Base-by-base conservation (phyloP, 140 eudicot species). In the Erigeron philadelphicus region DNA sequence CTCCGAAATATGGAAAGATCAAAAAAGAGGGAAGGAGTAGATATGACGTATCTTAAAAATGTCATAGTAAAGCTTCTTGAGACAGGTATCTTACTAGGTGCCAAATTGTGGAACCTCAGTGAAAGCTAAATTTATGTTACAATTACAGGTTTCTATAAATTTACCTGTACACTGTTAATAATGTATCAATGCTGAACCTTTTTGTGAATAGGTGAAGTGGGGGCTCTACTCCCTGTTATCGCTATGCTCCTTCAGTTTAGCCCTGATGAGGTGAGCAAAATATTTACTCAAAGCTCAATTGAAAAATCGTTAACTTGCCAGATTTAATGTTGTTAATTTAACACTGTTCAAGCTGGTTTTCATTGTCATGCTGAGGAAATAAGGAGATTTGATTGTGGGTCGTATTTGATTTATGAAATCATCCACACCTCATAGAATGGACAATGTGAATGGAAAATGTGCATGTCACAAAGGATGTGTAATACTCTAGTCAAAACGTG, bases 191-290 rank as follows among this genome's bases (percentile, higher is more conserved):
- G 45, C 25, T 6, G 73, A 60, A 67, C 70, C 46, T 25, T 81
- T 76, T 68, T 82, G 72, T 72, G 44, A 54, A 60, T 65, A 94
- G 99, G 99, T 75, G 99, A 94, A 81, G 99, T 89, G 63, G 97
- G 90, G 79, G 95, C 95, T 57, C 74, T 94, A 76, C 86, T 94
- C 43, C 99, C 99, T 21, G 99, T 94, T 59, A 75, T 94, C 50
- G 99, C 95, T n/a, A 94, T 87, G 97, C 97, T 94, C 56, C 99
- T 94, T 53, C 99, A 94, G 46, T 94, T 94, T 82, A 89, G 97
- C 78, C 99, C 99, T 6, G 99, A 94, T 25, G 99, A 94, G 99
- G 99, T 94, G 74, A 82, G 70, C 40, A 65, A 66, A 31, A 40
- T 11, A 25, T 75, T 9, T 66, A 18, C 59, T 47, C 9, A 60